Percentiles rank a stretch among this genome's conserved stretches.
Evolutionary conservation across 2,329 filamentous ascomycete species (phyloP).

Genomic region (Ophiostoma sp.): DNA sequence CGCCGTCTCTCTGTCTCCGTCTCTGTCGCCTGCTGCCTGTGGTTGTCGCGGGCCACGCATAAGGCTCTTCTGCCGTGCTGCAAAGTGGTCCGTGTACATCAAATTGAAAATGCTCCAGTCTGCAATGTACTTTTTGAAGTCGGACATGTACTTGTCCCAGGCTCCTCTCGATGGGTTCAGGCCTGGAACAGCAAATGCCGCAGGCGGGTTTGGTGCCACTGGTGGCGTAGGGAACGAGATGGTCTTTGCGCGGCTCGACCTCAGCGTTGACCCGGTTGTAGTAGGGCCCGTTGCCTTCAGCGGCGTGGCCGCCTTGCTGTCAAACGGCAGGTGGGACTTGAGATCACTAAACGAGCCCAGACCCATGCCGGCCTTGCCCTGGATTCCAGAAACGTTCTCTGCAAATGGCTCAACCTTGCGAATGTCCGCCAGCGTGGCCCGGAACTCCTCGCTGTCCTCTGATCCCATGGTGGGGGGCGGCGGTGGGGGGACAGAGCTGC

Average conservation of each 20-base stretch:
- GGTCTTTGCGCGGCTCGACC: conserved; percentile 23
- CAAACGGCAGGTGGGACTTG: conserved; percentile 53
- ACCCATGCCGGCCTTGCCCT: conserved; percentile 34
- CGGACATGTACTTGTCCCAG: conserved; percentile 49
- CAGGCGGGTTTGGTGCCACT: conserved; percentile 45
- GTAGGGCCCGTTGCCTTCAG: neutral
- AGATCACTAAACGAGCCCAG: conserved; percentile 53
- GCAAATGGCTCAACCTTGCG: conserved; percentile 53
- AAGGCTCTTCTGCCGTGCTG: conserved; percentile 45
- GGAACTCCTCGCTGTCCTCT: conserved; percentile 52
- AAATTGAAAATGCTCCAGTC: conserved; percentile 49
- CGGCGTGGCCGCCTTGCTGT: conserved; percentile 41
- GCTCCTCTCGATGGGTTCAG: conserved; percentile 40
- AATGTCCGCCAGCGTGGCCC: conserved; percentile 50
- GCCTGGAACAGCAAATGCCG: conserved; percentile 40
- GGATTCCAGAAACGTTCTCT: conserved; percentile 34
- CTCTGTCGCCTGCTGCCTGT: conserved; percentile 37
- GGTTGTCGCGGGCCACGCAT: conserved; percentile 33
- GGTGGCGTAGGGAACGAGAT: conserved; percentile 48
- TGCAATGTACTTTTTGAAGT: conserved; percentile 51
- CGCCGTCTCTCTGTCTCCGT: neutral
- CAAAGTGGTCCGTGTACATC: conserved; percentile 53
- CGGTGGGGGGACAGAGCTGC: neutral
- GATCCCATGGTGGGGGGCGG: conserved; percentile 42
- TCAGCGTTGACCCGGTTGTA: neutral